Percentiles rank a stretch among this genome's conserved stretches.
phyloP scores from a whole-genome alignment of 306 rosid species.

The Malus sieversii region DNA sequence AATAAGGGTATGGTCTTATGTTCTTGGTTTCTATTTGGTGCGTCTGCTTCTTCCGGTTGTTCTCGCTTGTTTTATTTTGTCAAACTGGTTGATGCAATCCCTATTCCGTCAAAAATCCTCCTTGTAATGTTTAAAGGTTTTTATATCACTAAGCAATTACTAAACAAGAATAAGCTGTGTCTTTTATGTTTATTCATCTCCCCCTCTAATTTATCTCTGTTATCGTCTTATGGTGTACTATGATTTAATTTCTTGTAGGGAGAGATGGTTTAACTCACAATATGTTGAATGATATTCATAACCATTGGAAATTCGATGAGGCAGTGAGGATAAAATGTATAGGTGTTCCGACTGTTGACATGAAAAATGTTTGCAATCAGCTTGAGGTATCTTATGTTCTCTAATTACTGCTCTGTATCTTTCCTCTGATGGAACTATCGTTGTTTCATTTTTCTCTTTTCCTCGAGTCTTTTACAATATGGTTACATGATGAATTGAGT shows the following conservation, averaged over 20 bases:
- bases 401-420: not conserved
- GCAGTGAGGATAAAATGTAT: constrained; percentile 83
- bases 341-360: constrained; percentile 91
- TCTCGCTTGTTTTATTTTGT: not conserved
- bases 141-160: not conserved
- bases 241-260: constrained; percentile 38
- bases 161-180: not conserved
- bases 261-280: constrained; percentile 96
- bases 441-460: not conserved
- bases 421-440: not conserved
- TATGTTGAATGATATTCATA: constrained; percentile 79
- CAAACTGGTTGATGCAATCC: not conserved
- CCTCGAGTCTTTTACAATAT: not conserved
- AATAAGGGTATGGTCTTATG: not conserved
- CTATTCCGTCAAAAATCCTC: not conserved
- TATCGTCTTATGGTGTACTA: not conserved
- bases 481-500: not conserved
- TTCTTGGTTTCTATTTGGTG: not conserved
- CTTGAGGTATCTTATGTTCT: constrained; percentile 50
- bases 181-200: not conserved
- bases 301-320: constrained; percentile 73
- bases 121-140: not conserved
- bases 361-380: constrained; percentile 75
- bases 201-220: not conserved
- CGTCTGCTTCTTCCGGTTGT: not conserved